Evolutionary conservation across 805 yeast genomes (phyloP), one percentile per base, ranked within the genome.

Genomic region (Pichia californica): DNA sequence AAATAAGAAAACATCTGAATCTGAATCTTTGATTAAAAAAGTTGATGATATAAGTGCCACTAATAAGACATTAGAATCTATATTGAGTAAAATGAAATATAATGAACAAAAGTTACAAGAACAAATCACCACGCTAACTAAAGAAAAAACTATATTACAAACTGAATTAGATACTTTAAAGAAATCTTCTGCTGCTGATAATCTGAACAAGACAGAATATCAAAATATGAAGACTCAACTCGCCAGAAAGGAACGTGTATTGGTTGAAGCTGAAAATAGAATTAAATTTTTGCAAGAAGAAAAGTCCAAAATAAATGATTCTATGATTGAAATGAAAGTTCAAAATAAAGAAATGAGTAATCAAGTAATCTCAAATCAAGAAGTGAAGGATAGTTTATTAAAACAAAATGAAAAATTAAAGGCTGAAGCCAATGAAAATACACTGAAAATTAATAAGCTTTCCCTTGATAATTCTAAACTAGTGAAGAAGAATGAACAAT

Each of bases 191-290:
- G 56, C 64, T 39, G 61, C 61, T 25, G 79, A 71, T 27, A 63
- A 73, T 7, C 64, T 76, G 6, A 55, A 70, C 40, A 76, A 75
- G 50, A 54, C 73, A 21, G 80, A 76, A 47, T 56, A 76, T 23
- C 71, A 74, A 0, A 67, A 76, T 4, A 55, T 71, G 21, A 69
- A 69, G 42, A 56, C 75, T 0, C 66, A 76, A 4, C 50, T 76
- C 5, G 54, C 63, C 1, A 71, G 71, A 44, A 76, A 74, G 43
- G 77, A 73, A 33, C 64, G 66, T 45, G 59, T 57, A 30, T 55
- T 73, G 19, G 52, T 49, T 10, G 75, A 71, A 35, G 60, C 59
- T 23, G 67, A 68, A 38, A 55, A 54, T 14, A 60, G 62, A 37
- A 53, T 69, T 16, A 66, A 64, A 36, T 62, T 56, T 18, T 52